phyloP scores from a whole-genome alignment of 257 asterid genomes.

The Solanum medicagineum region DNA sequence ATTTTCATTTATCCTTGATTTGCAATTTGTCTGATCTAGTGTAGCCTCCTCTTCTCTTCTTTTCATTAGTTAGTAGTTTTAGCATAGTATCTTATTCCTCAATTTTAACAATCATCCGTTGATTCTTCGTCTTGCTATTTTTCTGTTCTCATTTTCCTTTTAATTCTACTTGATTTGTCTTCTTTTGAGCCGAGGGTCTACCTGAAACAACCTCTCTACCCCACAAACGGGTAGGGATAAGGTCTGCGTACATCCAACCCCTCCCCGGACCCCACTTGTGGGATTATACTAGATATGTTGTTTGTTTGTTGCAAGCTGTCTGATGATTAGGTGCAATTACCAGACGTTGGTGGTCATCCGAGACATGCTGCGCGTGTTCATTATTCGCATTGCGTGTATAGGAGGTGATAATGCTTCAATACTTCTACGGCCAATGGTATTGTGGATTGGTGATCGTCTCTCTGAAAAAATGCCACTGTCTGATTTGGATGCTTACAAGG shows the following conservation, averaged over 20 bases:
- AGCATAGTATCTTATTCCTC: not conserved
- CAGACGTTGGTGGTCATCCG: constrained; percentile 45
- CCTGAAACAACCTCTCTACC: not conserved
- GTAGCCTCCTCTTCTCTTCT: not conserved
- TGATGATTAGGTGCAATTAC: not conserved
- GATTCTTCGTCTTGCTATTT: not conserved
- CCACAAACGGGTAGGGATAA: not conserved
- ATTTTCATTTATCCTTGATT: not conserved
- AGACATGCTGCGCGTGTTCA: constrained; percentile 74
- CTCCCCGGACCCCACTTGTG: not conserved
- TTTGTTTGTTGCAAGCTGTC: not conserved
- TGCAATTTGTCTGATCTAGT: not conserved
- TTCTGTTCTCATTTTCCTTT: not conserved
- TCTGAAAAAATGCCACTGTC: constrained; percentile 39
- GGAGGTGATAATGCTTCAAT: constrained; percentile 55
- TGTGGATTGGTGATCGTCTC: constrained; percentile 45
- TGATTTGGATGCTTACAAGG: constrained; percentile 79
- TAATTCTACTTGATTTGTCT: not conserved
- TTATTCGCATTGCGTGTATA: constrained; percentile 64
- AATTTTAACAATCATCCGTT: not conserved
- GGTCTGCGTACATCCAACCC: not conserved
- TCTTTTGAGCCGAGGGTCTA: not conserved
- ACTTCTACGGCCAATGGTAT: constrained; percentile 55
- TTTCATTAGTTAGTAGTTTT: not conserved
- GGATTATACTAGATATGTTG: not conserved